Evolutionary conservation across 371 early-diverging fungal genomes (phyloP), one percentile per base, ranked within the genome.

Genomic region (Choanephora cucurbitarum): DNA sequence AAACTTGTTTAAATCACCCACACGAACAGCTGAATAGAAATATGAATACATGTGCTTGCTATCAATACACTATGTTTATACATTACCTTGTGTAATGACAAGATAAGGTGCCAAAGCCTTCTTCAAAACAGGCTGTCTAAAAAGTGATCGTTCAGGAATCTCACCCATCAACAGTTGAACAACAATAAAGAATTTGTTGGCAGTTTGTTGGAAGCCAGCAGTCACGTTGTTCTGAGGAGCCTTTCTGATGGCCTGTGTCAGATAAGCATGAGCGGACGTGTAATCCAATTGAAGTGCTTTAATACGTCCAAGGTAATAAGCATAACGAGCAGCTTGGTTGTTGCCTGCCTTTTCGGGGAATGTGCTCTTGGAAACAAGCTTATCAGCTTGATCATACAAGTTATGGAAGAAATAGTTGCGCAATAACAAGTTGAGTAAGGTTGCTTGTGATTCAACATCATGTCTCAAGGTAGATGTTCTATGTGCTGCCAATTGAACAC

Each of bases 101-200:
- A 96, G 83, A 72, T 98, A 98, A 22, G 98, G 97, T 44, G 79
- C 69, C 51, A 98, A 74, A 3, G 95, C 81, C 73, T 88, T 90
- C 49, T 86, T 84, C 62, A 98, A 73, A 34, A 85, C 81, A 3
- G 93, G 89, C 59, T 91, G 87, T 56, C 95, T 82, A 83, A 98
- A 97, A 31, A 93, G 66, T 18, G 93, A 85, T 54, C 97, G 84
- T 64, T 96, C 97, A 18, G 98, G 97, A 52, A 98, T 94, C 62
- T 98, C 97, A 23, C 99, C 99, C 90, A 96, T 93, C 64, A 98
- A 72, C 52, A 98, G 74, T 70, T 96, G 96, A 10, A 98, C 97
- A 62, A 97, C 93, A 54, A 97, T 92, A 44, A 90, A 85, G 40
- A 96, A 84, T 75, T 98, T 98, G 77, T 95, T 64, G 70, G 82